Percentiles rank a stretch among this genome's conserved stretches.
Conservation (phyloP, 345 rosid species). For the Lepidium aucheri region DNA sequence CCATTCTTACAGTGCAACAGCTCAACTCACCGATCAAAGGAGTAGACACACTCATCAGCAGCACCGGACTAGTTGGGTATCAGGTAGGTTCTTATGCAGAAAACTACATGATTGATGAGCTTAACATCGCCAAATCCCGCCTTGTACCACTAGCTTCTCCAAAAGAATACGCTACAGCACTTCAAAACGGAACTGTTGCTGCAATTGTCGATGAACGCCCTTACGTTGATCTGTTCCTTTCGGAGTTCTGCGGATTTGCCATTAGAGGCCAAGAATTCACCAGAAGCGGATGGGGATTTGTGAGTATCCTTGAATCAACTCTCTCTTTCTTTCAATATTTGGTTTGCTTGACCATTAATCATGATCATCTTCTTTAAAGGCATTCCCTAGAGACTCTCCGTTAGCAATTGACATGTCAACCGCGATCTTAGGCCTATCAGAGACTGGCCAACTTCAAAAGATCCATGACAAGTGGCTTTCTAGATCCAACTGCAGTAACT, state of each 20-base stretch:
- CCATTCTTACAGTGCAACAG: slow-evolving; percentile 82
- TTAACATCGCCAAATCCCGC: slow-evolving; percentile 60
- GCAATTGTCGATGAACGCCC: slow-evolving; percentile 81
- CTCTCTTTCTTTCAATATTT: neutral
- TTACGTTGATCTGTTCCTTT: slow-evolving; percentile 70
- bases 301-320: slow-evolving; percentile 34
- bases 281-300: slow-evolving; percentile 88
- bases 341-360: neutral
- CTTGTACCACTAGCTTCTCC: slow-evolving; percentile 79
- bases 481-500: slow-evolving; percentile 39
- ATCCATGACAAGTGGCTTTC: slow-evolving; percentile 65
- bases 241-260: slow-evolving; percentile 58
- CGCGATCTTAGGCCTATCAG: slow-evolving; percentile 69
- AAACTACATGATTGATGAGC: slow-evolving; percentile 67
- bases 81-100: slow-evolving; percentile 81
- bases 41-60: slow-evolving; percentile 58
- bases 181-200: slow-evolving; percentile 60
- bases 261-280: slow-evolving; percentile 80
- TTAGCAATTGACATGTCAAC: slow-evolving; percentile 84
- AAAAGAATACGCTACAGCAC: slow-evolving; percentile 64
- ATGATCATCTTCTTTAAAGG: slow-evolving; percentile 37
- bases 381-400: slow-evolving; percentile 85
- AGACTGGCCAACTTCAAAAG: slow-evolving; percentile 74
- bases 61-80: slow-evolving; percentile 49
- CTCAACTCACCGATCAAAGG: slow-evolving; percentile 84